Evolutionary conservation across 75 land plant genomes (phyloP), one percentile per base, ranked within the genome.

Genomic region (Adiantum capillusveneris): DNA sequence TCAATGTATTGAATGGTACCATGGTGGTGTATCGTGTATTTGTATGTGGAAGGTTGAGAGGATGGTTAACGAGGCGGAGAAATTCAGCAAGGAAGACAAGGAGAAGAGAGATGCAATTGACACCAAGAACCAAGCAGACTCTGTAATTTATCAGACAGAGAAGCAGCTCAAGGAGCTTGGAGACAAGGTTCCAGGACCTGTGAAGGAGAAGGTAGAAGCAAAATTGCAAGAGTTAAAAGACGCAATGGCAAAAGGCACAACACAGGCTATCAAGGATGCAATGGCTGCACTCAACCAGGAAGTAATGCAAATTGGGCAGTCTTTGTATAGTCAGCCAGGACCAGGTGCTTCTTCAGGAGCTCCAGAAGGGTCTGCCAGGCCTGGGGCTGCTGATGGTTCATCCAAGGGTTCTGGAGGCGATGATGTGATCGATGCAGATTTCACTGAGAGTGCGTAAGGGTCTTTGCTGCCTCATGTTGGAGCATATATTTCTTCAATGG

Each of bases 101-200:
- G 90, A 85, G 59, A 88, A 80, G 75, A 77, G 94, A 62, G 94
- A 88, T 25, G 90, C 81, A 14, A 79, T 88, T 1, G 94, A 88
- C 75, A 85, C 90, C 12, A 88, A 85, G 79, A 88, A 88, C 69
- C 94, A 88, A 57, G 83, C 86, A 1, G 90, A 88, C 12, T 88
- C 89, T 41, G 64, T 85, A 2, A 64, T 85, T 13, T 82, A 85
- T 69, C 94, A 85, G 64, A 85, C 90, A 3, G 90, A 88, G 65
- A 88, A 88, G 63, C 94, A 88, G 53, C 65, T 88, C 65, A 88
- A 82, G 66, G 94, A 88, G 69, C 65, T 88, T 41, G 94, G 82
- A 22, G 94, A 82, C 41, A 88, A 88, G 57, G 90, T 85, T 17
- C 94, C 93, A 6, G 83, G 67, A 1, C 53, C 64, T 0, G 85